Evolutionary conservation across 257 asterid species (phyloP), one percentile per base, ranked within the genome.

Genomic region (Eucommia ulmoides): DNA sequence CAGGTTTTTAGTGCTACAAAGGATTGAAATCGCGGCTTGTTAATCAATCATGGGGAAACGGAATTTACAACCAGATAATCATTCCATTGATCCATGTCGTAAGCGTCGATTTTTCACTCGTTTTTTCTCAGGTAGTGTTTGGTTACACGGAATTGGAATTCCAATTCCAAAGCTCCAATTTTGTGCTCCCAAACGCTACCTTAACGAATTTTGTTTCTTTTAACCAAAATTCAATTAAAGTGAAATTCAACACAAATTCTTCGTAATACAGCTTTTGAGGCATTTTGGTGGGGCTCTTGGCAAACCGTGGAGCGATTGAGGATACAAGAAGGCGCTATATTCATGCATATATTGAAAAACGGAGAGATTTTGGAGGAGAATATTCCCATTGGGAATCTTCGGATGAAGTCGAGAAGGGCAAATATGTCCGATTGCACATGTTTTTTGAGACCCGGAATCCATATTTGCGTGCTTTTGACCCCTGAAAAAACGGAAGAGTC

Each of bases 221-320:
- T n/a, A n/a, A n/a, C n/a, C n/a, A n/a, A n/a, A n/a, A n/a, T n/a
- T n/a, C n/a, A n/a, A n/a, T n/a, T n/a, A n/a, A n/a, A n/a, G n/a
- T n/a, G n/a, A n/a, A n/a, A n/a, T n/a, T n/a, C n/a, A n/a, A n/a
- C n/a, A n/a, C n/a, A n/a, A n/a, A n/a, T n/a, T n/a, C n/a, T n/a
- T n/a, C n/a, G n/a, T n/a, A n/a, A n/a, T n/a, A 41, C 72, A 91
- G 99, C 95, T 62, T 91, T 91, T 60, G 99, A 91, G 84, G 81
- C 84, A 15, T 85, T 73, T 38, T 65, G 81, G 76, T 41, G 58
- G 23, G 86, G 67, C 29, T 71, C 92, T 11, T 91, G 99, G 99
- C 56, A 70, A 23, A 68, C 88, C 3, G 94, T 83, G 59, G 92
- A 86, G 72, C 68, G 72, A 49, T 47, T 91, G 60, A 62, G 69